These are phyloP conservation scores for Elaeis guineensis DNA, from an alignment of 176 grass and related monocot species.

Conservation along the genomic window DNA sequence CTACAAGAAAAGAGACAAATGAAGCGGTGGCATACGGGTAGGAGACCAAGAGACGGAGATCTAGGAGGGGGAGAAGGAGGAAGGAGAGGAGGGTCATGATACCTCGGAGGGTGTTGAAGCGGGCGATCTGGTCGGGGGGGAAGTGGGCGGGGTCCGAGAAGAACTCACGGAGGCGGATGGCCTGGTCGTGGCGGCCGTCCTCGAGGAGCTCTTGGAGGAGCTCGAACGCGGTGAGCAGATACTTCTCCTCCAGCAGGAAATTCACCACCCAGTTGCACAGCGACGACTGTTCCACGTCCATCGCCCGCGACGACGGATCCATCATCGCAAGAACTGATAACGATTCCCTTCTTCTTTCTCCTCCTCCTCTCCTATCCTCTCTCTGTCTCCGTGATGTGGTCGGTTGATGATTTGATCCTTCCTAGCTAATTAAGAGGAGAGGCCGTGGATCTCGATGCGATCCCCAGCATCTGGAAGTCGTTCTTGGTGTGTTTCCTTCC, in stretches of 20 bases:
- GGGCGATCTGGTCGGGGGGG: conserved; percentile 56
- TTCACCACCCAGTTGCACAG: conserved; percentile 98
- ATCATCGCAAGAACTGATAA: background rate
- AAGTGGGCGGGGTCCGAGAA: conserved; percentile 63
- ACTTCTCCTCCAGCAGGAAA: conserved; percentile 85
- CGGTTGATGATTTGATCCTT: too few relatives aligned
- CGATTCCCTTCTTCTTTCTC: background rate
- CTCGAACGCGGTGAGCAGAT: conserved; percentile 88
- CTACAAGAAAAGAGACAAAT: too few relatives aligned
- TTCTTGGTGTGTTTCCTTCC: too few relatives aligned
- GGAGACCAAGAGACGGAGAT: too few relatives aligned
- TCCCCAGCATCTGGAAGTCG: too few relatives aligned
- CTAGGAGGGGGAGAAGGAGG: background rate
- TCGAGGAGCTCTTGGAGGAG: conserved; percentile 87
- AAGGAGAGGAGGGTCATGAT: background rate
- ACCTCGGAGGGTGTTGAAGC: conserved; percentile 45
- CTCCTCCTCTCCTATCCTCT: background rate
- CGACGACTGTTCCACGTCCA: conserved; percentile 66
- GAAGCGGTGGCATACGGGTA: too few relatives aligned
- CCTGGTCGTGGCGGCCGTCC: conserved; percentile 77
- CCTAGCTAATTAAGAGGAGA: too few relatives aligned
- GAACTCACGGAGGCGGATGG: conserved; percentile 76
- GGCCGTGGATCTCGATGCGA: too few relatives aligned
- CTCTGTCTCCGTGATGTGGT: background rate
- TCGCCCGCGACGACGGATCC: conserved; percentile 16